Percentiles rank a stretch among this genome's conserved stretches.
phyloP scores from a whole-genome alignment of 768 basidiomycete genomes.

The Russula sp. region DNA sequence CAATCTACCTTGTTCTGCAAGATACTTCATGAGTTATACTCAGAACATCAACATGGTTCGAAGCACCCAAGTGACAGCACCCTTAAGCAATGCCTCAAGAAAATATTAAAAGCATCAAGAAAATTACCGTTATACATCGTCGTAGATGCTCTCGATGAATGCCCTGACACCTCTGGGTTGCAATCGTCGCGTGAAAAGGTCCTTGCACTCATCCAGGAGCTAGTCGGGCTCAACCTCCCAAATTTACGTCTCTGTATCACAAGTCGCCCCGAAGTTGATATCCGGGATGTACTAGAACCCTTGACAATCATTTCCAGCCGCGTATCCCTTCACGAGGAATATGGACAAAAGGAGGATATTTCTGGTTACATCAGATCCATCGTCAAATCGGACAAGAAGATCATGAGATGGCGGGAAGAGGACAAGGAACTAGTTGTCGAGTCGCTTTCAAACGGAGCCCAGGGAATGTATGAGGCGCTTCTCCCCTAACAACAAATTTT shows the following conservation, averaged over 20 bases:
- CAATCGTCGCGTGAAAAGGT: conserved; percentile 1
- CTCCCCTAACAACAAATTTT: neutral
- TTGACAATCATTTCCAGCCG: neutral
- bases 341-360: conserved; percentile 1
- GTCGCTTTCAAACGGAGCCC: neutral
- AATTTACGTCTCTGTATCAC: neutral
- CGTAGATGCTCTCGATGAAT: conserved; percentile 3
- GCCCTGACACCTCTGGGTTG: neutral
- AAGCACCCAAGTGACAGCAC: neutral
- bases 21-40: neutral
- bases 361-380: neutral
- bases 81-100: neutral
- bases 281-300: neutral
- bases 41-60: neutral
- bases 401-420: neutral
- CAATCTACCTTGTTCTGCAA: neutral
- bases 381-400: neutral
- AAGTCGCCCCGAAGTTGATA: conserved; percentile 1
- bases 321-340: conserved; percentile 3
- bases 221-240: neutral
- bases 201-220: neutral
- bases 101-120: neutral
- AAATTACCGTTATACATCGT: neutral
- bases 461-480: neutral
- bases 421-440: neutral